phyloP scores from a whole-genome alignment of 2,329 filamentous ascomycete species.

The Trichophyton rubrum region DNA sequence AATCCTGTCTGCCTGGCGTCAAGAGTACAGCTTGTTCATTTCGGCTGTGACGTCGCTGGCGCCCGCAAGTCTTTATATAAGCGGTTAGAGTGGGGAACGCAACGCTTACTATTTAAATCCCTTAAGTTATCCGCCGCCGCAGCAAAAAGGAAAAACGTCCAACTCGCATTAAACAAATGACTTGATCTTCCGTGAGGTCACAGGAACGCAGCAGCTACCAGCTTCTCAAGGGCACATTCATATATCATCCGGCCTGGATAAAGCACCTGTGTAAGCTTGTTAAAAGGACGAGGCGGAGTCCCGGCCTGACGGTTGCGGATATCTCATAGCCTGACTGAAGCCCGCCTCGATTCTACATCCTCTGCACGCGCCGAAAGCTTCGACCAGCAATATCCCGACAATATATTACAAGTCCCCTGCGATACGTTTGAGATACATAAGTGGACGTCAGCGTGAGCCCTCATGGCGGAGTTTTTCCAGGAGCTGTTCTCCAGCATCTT shows the following conservation, averaged over 20 bases:
- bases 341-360: neutral
- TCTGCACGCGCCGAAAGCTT: neutral
- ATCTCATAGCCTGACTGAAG: neutral
- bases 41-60: neutral
- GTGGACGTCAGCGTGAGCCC: neutral
- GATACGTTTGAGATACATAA: neutral
- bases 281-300: neutral
- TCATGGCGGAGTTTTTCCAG: conserved; percentile 46
- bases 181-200: neutral
- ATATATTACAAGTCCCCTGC: neutral
- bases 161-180: conserved; percentile 1
- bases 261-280: neutral
- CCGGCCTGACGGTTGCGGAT: neutral
- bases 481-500: conserved; percentile 89
- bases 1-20: neutral
- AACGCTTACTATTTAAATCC: neutral
- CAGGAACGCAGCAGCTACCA: conserved; percentile 2
- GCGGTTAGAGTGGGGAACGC: neutral
- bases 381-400: neutral
- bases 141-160: neutral
- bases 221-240: neutral
- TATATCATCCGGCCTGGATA: conserved; percentile 2
- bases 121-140: neutral
- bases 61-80: neutral
- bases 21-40: neutral